Evolutionary conservation across 306 rosid genomes (phyloP), one percentile per base, ranked within the genome.

Genomic region (Gynostemma pentaphyllum): DNA sequence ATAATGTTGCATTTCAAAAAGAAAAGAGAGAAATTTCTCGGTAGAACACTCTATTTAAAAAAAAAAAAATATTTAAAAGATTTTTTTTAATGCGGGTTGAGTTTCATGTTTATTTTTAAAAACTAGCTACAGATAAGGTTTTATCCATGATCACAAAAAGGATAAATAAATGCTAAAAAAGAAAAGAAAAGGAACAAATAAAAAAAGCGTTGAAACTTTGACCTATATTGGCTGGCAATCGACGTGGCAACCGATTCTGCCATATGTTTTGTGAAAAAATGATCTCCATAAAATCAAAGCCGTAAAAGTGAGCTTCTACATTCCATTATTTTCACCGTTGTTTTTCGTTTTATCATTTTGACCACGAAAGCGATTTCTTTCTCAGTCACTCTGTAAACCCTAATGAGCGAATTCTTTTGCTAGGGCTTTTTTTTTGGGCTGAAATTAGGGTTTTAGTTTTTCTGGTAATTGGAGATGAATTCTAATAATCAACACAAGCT

Each of bases 401-500:
- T 4, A 47, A 5, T 10, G 32, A 22, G 14, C 1, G 16, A 9
- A 9, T 6, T 14, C 32, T 3, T 23, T 44, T 10, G 28, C 45
- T 47, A 32, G 69, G 90, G 79, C 75, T 61, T 81, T 71, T n/a
- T n/a, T n/a, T n/a, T n/a, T n/a, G n/a, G 9, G 57, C 46, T 54
- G 62, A 75, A 68, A 62, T 54, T 70, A 21, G 66, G 64, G 72
- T 32, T 59, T 68, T 41, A 55, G 79, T 49, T 55, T 71, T 18
- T 11, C 32, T 60, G 27, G 61, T 14, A 66, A 32, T 64, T 28
- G 63, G 67, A 45, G 47, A 87, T 87, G 87, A 82, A 83, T 61
- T 67, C 76, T 18, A 85, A n/a, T n/a, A n/a, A 83, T 37, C 71
- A 62, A 70, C 77, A 82, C 2, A 83, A 85, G 68, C 82, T 86